Evolutionary conservation across 352 stramenopile genomes (phyloP).

Genomic region (Phytopythium ostracodes): DNA sequence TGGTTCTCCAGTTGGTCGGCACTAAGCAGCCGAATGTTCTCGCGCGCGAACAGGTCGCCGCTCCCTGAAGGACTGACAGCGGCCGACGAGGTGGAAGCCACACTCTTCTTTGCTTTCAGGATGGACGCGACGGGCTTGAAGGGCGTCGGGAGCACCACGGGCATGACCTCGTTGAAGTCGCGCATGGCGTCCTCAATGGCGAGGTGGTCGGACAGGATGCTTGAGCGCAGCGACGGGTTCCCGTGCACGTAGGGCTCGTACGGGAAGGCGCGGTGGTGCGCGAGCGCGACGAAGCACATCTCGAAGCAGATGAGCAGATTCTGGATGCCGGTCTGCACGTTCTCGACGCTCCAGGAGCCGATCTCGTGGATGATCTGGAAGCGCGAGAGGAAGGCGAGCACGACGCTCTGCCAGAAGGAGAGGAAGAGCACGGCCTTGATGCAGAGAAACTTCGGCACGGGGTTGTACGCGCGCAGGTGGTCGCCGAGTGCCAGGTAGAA

Average conservation of each 20-base stretch:
- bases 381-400: conserved; percentile 86
- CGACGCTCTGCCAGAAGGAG: conserved; percentile 97
- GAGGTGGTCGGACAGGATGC: conserved; percentile 90
- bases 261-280: conserved; percentile 96
- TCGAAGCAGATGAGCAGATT: conserved; percentile 99
- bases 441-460: conserved; percentile 97
- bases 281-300: conserved; percentile 97
- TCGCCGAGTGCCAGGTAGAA: conserved; percentile 94
- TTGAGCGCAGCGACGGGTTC: conserved; percentile 48
- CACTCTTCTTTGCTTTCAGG: conserved; percentile 46
- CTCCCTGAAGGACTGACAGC: conserved; percentile 6
- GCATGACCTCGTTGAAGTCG: conserved; percentile 92
- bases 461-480: conserved; percentile 91
- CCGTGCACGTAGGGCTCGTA: conserved; percentile 79
- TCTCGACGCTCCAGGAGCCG: conserved; percentile 92
- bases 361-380: conserved; percentile 90
- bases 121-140: conserved; percentile 74
- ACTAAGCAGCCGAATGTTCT: conserved; percentile 45
- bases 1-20: conserved; percentile 23
- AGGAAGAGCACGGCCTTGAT: conserved; percentile 99
- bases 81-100: conserved; percentile 11
- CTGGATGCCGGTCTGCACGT: conserved; percentile 96
- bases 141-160: conserved; percentile 70
- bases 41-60: conserved; percentile 38
- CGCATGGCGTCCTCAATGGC: conserved; percentile 91